Evolutionary conservation across 805 yeast species (phyloP), one percentile per base, ranked within the genome.

Genomic region (Pichia nanzhaoensis): DNA sequence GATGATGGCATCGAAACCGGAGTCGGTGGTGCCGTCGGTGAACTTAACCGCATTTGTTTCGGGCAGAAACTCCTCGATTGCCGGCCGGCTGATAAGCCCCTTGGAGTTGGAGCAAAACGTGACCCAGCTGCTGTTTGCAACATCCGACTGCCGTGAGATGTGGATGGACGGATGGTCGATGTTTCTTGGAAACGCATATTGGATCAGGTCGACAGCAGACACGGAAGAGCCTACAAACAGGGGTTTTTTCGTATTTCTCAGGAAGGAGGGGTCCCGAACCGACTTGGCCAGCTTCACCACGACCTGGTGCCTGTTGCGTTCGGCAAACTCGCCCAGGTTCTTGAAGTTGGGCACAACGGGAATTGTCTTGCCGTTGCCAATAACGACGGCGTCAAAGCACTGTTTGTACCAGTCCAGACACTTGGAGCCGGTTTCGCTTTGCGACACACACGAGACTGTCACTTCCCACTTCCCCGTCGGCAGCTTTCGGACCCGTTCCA

Each of bases 301-400:
- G 2, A 62, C 68, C 2, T 81, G 80, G 48, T 61, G 60, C 28
- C 57, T 53, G 13, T 56, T 54, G 38, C 59, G 58, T 66, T 55
- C 2, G 82, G 86, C 3, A 61, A 54, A 55, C 17, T 50, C 39
- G 2, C 17, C 17, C 7, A 55, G 37, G 6, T 47, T 47, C 8
- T 50, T 58, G 34, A 76, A 66, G 18, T 69, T 58, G 2, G 91
- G 90, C 38, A 76, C 61, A 53, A 57, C 66, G 1, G 90, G 90
- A 24, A 71, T 64, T 27, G 79, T 71, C 56, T 77, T 80, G 2
- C 90, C 90, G 18, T 74, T 67, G 3, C 87, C 84, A 9, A 81
- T 57, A 1, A 78, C 76, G 8, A 84, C 74, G 8, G 78, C 84
- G 57, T 83, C 89, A 53, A 70, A 78, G 20, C 50, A 51, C 41